A percentile compares a stretch with the other conserved stretches of the same genome.
These are phyloP conservation scores for Kondoa subrosea DNA, from an alignment of 768 basidiomycete species.

Conservation along the genomic window DNA sequence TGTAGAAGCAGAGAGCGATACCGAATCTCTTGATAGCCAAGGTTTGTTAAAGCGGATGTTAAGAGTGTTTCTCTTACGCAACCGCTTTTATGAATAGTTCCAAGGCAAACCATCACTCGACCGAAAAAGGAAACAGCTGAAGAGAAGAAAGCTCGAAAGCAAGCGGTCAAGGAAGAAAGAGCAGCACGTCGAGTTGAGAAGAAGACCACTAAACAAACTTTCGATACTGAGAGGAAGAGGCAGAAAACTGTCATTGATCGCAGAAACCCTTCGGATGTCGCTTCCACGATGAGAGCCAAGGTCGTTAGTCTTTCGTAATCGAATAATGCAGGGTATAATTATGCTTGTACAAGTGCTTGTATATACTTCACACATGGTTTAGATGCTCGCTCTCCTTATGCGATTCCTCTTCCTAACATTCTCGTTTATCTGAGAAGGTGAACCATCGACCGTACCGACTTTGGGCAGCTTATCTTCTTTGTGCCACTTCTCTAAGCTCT, in stretches of 20 bases:
- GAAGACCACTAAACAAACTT: conserved; percentile 35
- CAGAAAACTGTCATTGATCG: conserved; percentile 29
- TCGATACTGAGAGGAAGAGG: conserved; percentile 33
- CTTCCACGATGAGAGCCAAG: conserved; percentile 12
- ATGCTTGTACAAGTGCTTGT: neutral
- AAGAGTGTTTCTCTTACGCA: neutral
- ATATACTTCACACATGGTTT: neutral
- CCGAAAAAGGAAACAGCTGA: conserved; percentile 51
- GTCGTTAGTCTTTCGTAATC: no score
- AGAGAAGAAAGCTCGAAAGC: conserved; percentile 37
- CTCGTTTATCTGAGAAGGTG: conserved; percentile 23
- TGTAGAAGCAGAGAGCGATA: conserved; percentile 28
- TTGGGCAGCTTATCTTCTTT: conserved; percentile 68
- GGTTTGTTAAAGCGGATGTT: neutral
- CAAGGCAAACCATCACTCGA: conserved; percentile 45
- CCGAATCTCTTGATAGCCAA: conserved; percentile 2
- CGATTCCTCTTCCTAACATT: neutral
- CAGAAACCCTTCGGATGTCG: conserved; percentile 22
- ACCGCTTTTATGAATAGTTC: neutral
- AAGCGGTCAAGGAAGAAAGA: conserved; percentile 37
- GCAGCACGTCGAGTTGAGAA: conserved; percentile 36
- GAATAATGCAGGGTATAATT: no score
- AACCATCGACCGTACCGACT: conserved; percentile 41
- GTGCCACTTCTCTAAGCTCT: conserved; percentile 58
- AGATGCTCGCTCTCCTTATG: conserved; percentile 3